Base-by-base conservation (phyloP, 139 green algal species). In the Coelastrella sp. region DNA sequence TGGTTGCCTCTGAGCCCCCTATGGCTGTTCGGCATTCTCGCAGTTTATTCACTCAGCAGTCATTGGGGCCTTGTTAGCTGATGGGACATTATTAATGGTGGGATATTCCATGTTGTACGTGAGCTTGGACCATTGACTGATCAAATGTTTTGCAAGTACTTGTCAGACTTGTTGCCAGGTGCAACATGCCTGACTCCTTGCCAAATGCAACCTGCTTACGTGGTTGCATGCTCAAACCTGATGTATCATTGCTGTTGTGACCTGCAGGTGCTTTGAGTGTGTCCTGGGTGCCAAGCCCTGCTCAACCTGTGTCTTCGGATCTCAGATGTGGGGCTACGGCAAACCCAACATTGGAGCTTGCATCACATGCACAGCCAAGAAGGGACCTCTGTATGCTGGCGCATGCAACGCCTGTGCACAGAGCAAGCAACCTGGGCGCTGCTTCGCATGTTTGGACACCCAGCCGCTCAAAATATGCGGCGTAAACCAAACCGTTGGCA, bases 351-450 rank as follows among this genome's bases (percentile, higher is more conserved):
- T 88, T 7, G 32, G 14, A 8, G 83, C 83, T 6, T 88, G 83
- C 83, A 7, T 88, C n/a, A 20, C 68, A 5, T 88, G 83, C 66
- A 54, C 47, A 7, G 54, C 16, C 4, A 65, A 56, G 19, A 88
- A 88, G 20, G 83, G 83, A 11, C 22, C 80, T 23, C 56, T 22
- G 16, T 88, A 88, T 56, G 54, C 76, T 2, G 83, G 83, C 11
- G 83, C 47, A 14, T 88, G 83, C 65, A 88, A 88, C 20, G 83
- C 83, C 17, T 88, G 83, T 32, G 66, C 83, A 7, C 83, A 88
- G 56, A 88, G 83, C 66, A 74, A 66, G 4, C 16, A 74, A 8
- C 83, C 83, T 0, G 83, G 61, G 4, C 83, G 66, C 54, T 88
- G 83, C 83, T 80, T 88, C 13, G 17, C 66, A 8, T 88, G 83